Base-by-base conservation (phyloP, 2,329 filamentous ascomycete genomes). In the Aspergillus thermomutatus region DNA sequence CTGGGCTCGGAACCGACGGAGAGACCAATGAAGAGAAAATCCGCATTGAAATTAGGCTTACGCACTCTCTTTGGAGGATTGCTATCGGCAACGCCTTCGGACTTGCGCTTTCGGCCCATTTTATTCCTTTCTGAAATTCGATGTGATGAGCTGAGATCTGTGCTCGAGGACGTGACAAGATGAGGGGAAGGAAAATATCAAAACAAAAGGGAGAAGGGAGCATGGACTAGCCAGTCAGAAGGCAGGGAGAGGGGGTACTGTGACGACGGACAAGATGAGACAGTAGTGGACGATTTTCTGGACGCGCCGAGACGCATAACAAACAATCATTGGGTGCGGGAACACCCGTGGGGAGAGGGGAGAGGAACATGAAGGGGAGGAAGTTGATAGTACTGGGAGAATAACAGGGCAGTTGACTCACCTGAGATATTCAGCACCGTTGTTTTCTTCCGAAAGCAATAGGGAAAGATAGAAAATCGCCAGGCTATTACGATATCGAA, bases 31-130 rank as follows among this genome's bases (percentile, higher is more conserved):
- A 28, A 28, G 43, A 26, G 34, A 31, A 40, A 45, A 50, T 28
- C 19, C 40, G 40, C 43, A 46, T 25, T 46, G 43, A 23, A 23
- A 46, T 46, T 46, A 26, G 43, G 28, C 27, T 34, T 50, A 37
- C 27, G 27, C 26, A 40, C 27, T 46, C 43, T 23, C 23, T 46
- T 46, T 21, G 43, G 43, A 17, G 43, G 23, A 17, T 46, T 46
- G 43, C 43, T 26, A 46, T 46, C 27, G 23, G 56, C 47, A 10
- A 50, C 59, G 45, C 47, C 56, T 23, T 54, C 49, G 1, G 56
- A 59, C 37, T 53, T 52, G 53, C 60, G 60, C 51, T 61, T 61
- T 40, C 43, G 51, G 40, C 56, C 56, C 60, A 63, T 63, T 41
- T 14, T 54, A 17, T 17, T 26, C 17, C n/a, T 19, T 23, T 6